Conservation (phyloP, 176 grass and related monocot genomes). For the Dendrocalamus sinicus region DNA sequence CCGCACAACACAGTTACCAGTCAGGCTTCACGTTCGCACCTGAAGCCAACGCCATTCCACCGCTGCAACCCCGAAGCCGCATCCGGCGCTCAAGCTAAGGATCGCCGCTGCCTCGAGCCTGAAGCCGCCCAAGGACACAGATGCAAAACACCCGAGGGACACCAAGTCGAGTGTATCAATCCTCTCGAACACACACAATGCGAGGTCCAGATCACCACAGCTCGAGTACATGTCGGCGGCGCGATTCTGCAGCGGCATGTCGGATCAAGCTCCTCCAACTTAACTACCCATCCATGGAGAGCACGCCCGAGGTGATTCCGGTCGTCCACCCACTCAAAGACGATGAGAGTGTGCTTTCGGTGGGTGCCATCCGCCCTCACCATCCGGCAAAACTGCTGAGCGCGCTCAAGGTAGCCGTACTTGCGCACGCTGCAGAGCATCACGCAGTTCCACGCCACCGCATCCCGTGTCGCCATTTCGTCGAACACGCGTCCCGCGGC, state of each 20-base stretch:
- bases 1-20: too few relatives aligned
- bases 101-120: too few relatives aligned
- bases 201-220: slow-evolving; percentile 61
- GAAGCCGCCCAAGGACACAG: too few relatives aligned
- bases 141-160: too few relatives aligned
- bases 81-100: too few relatives aligned
- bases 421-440: slow-evolving; percentile 75
- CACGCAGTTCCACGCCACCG: slow-evolving; percentile 72
- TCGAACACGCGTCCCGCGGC: slow-evolving; percentile 64
- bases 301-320: slow-evolving; percentile 47
- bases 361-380: slow-evolving; percentile 49
- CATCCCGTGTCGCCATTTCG: slow-evolving; percentile 63
- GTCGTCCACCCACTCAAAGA: slow-evolving; percentile 62
- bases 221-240: slow-evolving; percentile 71
- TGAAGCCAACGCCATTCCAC: too few relatives aligned
- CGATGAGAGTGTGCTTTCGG: slow-evolving; percentile 57
- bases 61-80: too few relatives aligned
- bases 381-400: slow-evolving; percentile 58
- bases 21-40: too few relatives aligned
- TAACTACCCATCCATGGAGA: slow-evolving; percentile 78
- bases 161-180: slow-evolving; percentile 65
- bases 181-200: slow-evolving; percentile 59
- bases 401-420: slow-evolving; percentile 51
- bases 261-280: slow-evolving; percentile 62
- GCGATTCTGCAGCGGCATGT: slow-evolving; percentile 71